Evolutionary conservation across 768 basidiomycete species (phyloP).

Genomic region (Mycena sanguinolenta): DNA sequence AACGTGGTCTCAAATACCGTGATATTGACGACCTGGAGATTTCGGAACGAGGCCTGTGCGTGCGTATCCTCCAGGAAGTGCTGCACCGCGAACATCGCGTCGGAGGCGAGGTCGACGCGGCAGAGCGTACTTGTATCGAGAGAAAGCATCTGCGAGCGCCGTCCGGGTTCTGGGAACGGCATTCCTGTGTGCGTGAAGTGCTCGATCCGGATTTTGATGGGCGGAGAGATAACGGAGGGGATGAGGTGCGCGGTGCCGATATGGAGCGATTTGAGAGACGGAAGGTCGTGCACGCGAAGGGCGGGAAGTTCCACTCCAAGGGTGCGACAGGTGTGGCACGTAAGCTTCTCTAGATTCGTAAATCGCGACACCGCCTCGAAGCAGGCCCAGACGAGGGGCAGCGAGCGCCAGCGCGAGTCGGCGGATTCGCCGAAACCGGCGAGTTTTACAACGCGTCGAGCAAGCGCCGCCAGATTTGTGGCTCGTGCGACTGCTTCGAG

Average conservation of each 20-base stretch:
- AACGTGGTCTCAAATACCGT: neutral
- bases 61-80: neutral
- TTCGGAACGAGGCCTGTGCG: neutral
- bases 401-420: too few relatives aligned
- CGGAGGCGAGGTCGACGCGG: neutral
- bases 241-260: too few relatives aligned
- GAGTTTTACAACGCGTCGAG: too few relatives aligned
- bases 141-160: neutral
- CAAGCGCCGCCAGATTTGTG: too few relatives aligned
- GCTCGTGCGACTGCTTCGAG: neutral
- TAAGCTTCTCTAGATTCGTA: neutral
- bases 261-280: too few relatives aligned
- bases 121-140: neutral
- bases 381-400: too few relatives aligned
- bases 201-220: neutral
- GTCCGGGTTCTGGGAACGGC: neutral
- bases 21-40: neutral
- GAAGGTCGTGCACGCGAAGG: neutral
- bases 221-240: too few relatives aligned
- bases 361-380: neutral
- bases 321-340: neutral
- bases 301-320: neutral
- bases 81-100: neutral
- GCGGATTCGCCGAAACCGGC: too few relatives aligned
- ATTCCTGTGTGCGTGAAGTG: neutral